Evolutionary conservation across 2,329 filamentous ascomycete species (phyloP).

Genomic region (Sarocladium strictum): DNA sequence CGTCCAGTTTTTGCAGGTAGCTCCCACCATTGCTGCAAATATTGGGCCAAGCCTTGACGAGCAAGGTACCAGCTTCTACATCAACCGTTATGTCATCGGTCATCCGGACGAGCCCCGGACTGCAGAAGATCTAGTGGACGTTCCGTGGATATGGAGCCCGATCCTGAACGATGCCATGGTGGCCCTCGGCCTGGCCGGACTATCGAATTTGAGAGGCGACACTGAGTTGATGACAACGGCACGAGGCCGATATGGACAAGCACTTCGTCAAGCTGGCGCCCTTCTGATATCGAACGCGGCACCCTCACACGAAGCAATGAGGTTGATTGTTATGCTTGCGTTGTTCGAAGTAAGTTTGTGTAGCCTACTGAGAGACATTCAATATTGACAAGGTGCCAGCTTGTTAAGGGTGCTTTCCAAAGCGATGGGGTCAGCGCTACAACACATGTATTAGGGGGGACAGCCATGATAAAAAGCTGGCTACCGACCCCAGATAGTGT

Average conservation of each 20-base stretch:
- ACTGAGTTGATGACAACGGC: slow-evolving; percentile 39
- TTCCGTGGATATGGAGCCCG: slow-evolving; percentile 31
- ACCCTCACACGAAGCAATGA: slow-evolving; percentile 35
- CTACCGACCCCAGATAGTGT: slow-evolving; percentile 29
- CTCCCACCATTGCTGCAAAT: slow-evolving; percentile 15
- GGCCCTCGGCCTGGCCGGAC: slow-evolving; percentile 51
- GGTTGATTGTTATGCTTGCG: slow-evolving; percentile 50
- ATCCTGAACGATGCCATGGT: slow-evolving; percentile 43
- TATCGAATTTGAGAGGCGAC: slow-evolving; percentile 48
- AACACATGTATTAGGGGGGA: slow-evolving; percentile 53
- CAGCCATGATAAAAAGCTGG: slow-evolving; percentile 47
- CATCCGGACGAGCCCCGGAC: slow-evolving; percentile 43
- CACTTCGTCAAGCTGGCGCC: slow-evolving; percentile 41
- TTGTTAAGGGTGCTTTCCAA: slow-evolving; percentile 40
- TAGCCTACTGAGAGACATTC: not conserved
- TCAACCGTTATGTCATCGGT: slow-evolving; percentile 44
- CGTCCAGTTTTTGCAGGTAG: not conserved
- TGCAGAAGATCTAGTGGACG: slow-evolving; percentile 28
- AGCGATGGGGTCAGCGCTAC: slow-evolving; percentile 36
- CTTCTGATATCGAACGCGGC: slow-evolving; percentile 29
- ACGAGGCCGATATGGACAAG: slow-evolving; percentile 46
- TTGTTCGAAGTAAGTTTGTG: slow-evolving; percentile 50
- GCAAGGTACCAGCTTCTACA: slow-evolving; percentile 43
- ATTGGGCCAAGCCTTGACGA: slow-evolving; percentile 39
- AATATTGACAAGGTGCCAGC: slow-evolving; percentile 22